A percentile compares a stretch with the other conserved stretches of the same genome.
These are phyloP conservation scores for Backusella circina DNA, from an alignment of 192 early-diverging fungal species.

Conservation along the genomic window DNA sequence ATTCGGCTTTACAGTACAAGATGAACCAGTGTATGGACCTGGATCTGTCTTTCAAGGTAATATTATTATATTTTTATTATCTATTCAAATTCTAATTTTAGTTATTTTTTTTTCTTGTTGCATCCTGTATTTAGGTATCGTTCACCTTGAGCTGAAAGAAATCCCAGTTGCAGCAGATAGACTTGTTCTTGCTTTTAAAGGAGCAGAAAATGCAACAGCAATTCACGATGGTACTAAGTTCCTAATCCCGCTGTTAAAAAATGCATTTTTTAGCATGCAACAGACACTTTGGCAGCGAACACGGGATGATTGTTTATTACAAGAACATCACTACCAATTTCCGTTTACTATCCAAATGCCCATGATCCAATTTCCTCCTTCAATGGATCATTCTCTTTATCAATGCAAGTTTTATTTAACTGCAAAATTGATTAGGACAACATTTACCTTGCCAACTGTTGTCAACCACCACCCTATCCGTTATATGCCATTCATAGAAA, in stretches of 20 bases:
- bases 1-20: constrained; percentile 16
- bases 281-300: constrained; percentile 7
- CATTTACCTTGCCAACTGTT: constrained; percentile 4
- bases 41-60: constrained; percentile 31
- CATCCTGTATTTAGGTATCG: constrained; percentile 3
- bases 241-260: neutral
- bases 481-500: constrained; percentile 25
- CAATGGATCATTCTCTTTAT: constrained; percentile 8
- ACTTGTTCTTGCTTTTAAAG: constrained; percentile 5
- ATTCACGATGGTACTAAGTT: neutral
- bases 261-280: constrained; percentile 20
- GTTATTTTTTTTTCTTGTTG: neutral
- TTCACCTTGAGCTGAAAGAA: constrained; percentile 4
- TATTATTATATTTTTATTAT: neutral
- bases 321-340: constrained; percentile 13
- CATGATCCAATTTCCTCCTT: constrained; percentile 28
- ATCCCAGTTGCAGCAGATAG: constrained; percentile 10
- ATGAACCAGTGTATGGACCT: constrained; percentile 23
- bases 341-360: constrained; percentile 25
- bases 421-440: constrained; percentile 6
- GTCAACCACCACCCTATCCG: neutral
- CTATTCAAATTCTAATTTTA: neutral
- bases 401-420: constrained; percentile 12
- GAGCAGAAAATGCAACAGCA: neutral
- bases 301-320: neutral